These are phyloP conservation scores for Fragaria vesca DNA, from an alignment of 306 rosid genomes.

Conservation along the genomic window DNA sequence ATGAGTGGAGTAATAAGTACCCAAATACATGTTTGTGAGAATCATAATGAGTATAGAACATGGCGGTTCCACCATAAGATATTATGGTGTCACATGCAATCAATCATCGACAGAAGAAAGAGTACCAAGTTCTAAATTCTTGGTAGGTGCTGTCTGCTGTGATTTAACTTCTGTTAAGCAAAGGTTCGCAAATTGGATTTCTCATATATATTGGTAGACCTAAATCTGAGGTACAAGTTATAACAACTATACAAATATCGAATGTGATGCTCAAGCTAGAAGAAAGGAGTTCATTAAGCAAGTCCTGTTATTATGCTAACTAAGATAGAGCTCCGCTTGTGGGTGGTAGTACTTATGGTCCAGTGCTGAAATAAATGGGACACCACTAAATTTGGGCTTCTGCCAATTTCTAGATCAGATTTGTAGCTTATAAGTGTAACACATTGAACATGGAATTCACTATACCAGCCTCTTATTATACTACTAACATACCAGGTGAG, in stretches of 20 bases:
- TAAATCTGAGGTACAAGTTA: neutral
- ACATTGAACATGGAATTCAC: neutral
- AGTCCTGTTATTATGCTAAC: neutral
- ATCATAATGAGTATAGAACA: neutral
- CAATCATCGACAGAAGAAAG: neutral
- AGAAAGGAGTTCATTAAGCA: neutral
- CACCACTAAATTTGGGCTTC: neutral
- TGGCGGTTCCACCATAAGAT: conserved; percentile 8
- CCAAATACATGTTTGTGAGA: neutral
- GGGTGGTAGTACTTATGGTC: neutral
- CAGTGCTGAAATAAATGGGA: neutral
- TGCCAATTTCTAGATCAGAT: neutral
- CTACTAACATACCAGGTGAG: neutral
- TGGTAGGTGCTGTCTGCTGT: neutral
- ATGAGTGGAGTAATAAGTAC: conserved; percentile 15
- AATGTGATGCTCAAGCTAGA: neutral
- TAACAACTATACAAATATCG: neutral
- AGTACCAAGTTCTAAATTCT: neutral
- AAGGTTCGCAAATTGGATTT: neutral
- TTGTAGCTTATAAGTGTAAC: neutral
- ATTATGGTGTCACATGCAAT: neutral
- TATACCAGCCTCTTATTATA: neutral
- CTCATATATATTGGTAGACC: neutral
- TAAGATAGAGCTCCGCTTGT: neutral
- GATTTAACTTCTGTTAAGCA: conserved; percentile 3